Percentiles rank a stretch among this genome's conserved stretches.
Conservation (phyloP, 2,329 filamentous ascomycete species). For the Colletotrichum chlorophyti region DNA sequence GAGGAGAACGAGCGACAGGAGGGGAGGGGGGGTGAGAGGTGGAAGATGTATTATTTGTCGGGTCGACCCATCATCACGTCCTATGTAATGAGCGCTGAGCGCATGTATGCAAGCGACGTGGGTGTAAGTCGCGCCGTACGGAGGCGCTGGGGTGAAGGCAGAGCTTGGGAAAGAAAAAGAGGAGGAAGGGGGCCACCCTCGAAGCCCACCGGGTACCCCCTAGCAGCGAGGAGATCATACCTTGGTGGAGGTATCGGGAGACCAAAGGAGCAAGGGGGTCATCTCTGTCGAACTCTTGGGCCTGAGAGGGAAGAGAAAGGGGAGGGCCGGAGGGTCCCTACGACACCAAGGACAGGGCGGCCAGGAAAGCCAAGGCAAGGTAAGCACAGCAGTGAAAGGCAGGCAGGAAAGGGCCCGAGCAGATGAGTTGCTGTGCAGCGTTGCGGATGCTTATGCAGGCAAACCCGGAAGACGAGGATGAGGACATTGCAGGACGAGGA, state of each 20-base stretch:
- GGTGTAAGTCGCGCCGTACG: slow-evolving; percentile 25
- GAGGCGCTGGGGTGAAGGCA: slow-evolving; percentile 28
- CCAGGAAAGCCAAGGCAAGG: slow-evolving; percentile 16
- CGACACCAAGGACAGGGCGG: slow-evolving; percentile 14
- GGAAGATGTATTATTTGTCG: slow-evolving; percentile 27
- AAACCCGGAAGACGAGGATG: neutral
- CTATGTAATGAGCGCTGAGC: neutral
- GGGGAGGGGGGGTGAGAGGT: slow-evolving; percentile 24
- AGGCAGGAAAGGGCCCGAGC: slow-evolving; percentile 2
- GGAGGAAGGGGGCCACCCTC: neutral
- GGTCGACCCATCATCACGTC: slow-evolving; percentile 21
- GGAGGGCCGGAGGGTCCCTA: slow-evolving; percentile 10
- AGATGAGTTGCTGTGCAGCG: neutral
- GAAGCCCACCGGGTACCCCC: slow-evolving; percentile 18
- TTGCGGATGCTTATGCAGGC: neutral
- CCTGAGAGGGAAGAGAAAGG: slow-evolving; percentile 24
- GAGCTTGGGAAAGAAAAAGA: slow-evolving; percentile 17
- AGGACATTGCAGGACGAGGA: neutral
- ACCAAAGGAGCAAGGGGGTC: slow-evolving; percentile 30
- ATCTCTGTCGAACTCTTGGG: slow-evolving; percentile 6
- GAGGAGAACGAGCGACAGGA: slow-evolving; percentile 16
- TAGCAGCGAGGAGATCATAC: slow-evolving; percentile 29
- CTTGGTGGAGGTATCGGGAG: slow-evolving; percentile 28
- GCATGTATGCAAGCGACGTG: slow-evolving; percentile 15
- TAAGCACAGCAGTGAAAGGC: slow-evolving; percentile 17